Conservation (phyloP, 192 early-diverging fungal genomes). For the Backusella tuberculispora region DNA sequence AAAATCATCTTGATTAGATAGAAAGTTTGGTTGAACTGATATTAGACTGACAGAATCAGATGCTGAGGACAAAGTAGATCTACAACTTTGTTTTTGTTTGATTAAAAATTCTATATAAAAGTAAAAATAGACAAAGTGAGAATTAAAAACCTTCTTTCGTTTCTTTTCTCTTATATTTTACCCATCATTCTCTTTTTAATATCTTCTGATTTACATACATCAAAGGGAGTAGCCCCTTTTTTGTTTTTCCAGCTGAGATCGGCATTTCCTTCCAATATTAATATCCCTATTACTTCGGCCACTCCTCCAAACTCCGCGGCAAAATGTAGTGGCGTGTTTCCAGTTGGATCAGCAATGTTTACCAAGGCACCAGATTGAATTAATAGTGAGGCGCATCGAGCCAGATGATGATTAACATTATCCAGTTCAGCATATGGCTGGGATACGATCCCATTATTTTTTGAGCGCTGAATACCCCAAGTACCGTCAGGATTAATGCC, state of each 20-base stretch:
- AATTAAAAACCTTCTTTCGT: not conserved
- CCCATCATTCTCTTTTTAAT: slow-evolving; percentile 19
- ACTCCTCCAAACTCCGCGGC: slow-evolving; percentile 55
- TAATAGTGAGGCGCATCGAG: slow-evolving; percentile 47
- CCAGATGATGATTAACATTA: slow-evolving; percentile 38
- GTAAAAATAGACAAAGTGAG: not conserved
- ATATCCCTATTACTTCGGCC: slow-evolving; percentile 47
- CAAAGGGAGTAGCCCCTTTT: slow-evolving; percentile 48
- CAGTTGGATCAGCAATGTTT: slow-evolving; percentile 50
- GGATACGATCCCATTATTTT: not conserved
- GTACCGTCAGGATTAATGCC: slow-evolving; percentile 40
- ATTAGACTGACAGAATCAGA: not conserved
- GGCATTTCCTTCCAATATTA: slow-evolving; percentile 49
- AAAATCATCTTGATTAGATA: slow-evolving; percentile 40
- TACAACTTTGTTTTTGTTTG: not conserved
- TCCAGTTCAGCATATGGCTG: not conserved
- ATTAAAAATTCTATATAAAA: not conserved
- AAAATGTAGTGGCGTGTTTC: slow-evolving; percentile 57
- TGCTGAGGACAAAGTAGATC: not conserved
- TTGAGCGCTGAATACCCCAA: slow-evolving; percentile 40
- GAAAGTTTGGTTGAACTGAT: not conserved
- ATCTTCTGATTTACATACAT: slow-evolving; percentile 51
- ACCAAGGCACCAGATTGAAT: slow-evolving; percentile 50
- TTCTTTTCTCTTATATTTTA: slow-evolving; percentile 24
- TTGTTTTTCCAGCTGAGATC: slow-evolving; percentile 50